Evolutionary conservation across 805 yeast genomes (phyloP), one percentile per base, ranked within the genome.

Genomic region (Hanseniaspora singularis): DNA sequence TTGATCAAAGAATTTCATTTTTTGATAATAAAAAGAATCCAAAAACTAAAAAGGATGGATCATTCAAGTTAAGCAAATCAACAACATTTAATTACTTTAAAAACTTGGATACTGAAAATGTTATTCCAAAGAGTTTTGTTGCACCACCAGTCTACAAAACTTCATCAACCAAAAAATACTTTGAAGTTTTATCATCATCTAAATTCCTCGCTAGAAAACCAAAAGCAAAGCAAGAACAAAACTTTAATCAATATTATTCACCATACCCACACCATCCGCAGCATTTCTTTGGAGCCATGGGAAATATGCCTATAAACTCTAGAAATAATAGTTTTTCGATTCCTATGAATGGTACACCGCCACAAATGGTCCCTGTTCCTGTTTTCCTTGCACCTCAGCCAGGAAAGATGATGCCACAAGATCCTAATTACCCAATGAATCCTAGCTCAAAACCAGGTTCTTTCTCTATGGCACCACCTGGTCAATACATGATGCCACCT

Each of bases 51-150:
- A 16, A 26, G 2, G 15, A n/a, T 3, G 33, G n/a, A 9, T 15
- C n/a, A n/a, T 4, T 28, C 18, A 34, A 42, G 4, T 11, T 6
- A 2, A 27, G 28, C 7, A 22, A 12, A 8, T 3, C 24, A 3
- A 34, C 9, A 12, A 16, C 19, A 4, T 42, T 42, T 9, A 43
- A 43, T 15, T 43, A 43, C 23, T 43, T 43, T 22, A 30, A 36
- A 16, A 36, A 36, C 16, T 16, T 43, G 12, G 36, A 32, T 14
- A 22, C 22, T 9, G 37, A 36, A n/a, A 36, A 43, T n/a, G 18
- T 24, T 7, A 43, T 43, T 23, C 47, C 47, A 30, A 43, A 30
- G 12, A 43, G 47, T 36, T 43, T 43, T 26, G 26, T 33, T 14
- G n/a, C 47, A 0, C 40, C 40, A 14, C 40, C 38, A 7, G 37